phyloP scores from a whole-genome alignment of 192 early-diverging fungal genomes.

The Coemansia guatemalensis region DNA sequence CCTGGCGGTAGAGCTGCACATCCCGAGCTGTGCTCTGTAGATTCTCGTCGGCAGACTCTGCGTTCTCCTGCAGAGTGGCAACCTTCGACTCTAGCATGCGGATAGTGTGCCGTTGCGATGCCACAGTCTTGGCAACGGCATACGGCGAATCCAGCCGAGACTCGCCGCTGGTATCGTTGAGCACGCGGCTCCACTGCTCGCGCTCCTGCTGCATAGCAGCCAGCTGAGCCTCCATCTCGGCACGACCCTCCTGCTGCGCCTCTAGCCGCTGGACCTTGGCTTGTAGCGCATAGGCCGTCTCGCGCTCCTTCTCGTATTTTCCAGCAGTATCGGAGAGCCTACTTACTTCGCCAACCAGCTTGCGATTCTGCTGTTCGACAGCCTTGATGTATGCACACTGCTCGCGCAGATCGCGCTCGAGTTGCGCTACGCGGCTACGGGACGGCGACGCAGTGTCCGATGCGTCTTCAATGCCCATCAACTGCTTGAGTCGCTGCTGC shows the following conservation, averaged over 20 bases:
- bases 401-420: conserved; percentile 52
- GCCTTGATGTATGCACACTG: conserved; percentile 58
- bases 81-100: conserved; percentile 20
- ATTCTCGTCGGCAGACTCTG: conserved; percentile 2
- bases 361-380: conserved; percentile 56
- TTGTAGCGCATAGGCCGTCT: conserved; percentile 44
- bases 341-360: conserved; percentile 52
- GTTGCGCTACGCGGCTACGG: conserved; percentile 25
- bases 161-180: conserved; percentile 10
- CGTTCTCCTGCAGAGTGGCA: conserved; percentile 9
- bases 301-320: conserved; percentile 55
- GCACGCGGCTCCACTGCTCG: conserved; percentile 46
- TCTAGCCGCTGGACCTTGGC: conserved; percentile 58
- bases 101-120: conserved; percentile 24
- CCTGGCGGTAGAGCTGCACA: background rate
- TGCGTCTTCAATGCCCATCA: background rate
- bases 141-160: conserved; percentile 17
- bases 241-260: conserved; percentile 32
- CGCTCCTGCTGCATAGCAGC: conserved; percentile 44
- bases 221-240: conserved; percentile 45
- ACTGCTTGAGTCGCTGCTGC: conserved; percentile 6
- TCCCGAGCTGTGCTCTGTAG: conserved; percentile 3
- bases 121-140: conserved; percentile 26
- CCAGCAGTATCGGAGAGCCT: conserved; percentile 50
- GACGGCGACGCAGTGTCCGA: conserved; percentile 13